Base-by-base conservation (phyloP, 306 rosid species). In the Prunus salicina region DNA sequence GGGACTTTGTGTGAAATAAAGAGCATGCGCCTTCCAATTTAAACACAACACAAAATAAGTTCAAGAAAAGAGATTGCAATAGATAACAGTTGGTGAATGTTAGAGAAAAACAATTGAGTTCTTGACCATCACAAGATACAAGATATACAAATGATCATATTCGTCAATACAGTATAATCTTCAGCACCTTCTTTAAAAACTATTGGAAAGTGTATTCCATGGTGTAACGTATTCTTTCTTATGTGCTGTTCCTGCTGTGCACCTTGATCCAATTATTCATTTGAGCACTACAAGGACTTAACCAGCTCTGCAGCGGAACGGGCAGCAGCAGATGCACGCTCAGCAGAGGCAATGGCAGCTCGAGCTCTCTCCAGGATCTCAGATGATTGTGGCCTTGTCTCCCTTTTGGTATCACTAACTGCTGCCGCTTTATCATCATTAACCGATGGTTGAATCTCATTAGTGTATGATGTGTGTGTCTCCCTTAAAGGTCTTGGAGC, bases 291-390 rank as follows among this genome's bases (percentile, higher is more conserved):
- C 8, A 88, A 86, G 58, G 91, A 78, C 76, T 79, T 73, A 6
- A 71, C 97, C 67, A 95, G 87, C 32, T 84, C 88, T 0, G 97
- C 91, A 25, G 99, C 99, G 19, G 88, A 89, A 4, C 89, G 93
- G 69, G 97, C 99, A 72, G 90, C 88, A 9, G 93, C 90, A n/a
- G 97, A 45, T 64, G 97, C 99, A 6, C 88, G 96, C 75, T 95
- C 90, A 3, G 99, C 99, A 50, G 87, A 85, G 49, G 97, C 93
- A 76, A 95, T 91, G 78, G 99, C 97, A 22, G 86, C 90, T 64
- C 86, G 89, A 53, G 99, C 99, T 88, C 86, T 92, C 78, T 88
- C 92, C 57, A 95, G 71, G 76, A 89, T 80, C 74, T 90, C 92
- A 15, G 86, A 74, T 47, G 97, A 77, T 64, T 78, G 88, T 32